Conservation (phyloP, 208 protist species). For the Phytomonas serpens region DNA sequence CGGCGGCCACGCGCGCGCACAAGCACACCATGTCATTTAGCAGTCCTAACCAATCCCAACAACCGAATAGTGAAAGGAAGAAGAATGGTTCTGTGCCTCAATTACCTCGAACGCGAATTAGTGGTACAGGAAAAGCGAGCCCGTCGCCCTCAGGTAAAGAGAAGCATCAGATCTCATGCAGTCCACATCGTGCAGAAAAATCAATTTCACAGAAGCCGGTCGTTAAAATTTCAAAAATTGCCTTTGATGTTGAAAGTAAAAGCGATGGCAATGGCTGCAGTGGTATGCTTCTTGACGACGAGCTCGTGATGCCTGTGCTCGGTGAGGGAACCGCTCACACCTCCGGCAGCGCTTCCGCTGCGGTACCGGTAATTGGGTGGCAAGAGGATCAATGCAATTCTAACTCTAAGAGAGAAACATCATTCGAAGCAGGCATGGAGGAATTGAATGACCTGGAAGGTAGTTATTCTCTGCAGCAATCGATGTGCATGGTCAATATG, state of each 20-base stretch:
- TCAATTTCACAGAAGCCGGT: background rate
- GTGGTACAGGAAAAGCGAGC: background rate
- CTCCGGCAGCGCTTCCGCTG: background rate
- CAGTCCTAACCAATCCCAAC: no score
- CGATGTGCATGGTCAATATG: background rate
- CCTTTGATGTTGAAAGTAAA: background rate
- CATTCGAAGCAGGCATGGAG: background rate
- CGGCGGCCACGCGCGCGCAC: no score
- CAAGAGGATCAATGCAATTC: background rate
- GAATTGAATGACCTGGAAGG: background rate
- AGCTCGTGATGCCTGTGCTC: background rate
- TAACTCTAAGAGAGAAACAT: background rate
- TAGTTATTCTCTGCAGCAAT: conserved; percentile 3
- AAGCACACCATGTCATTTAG: no score
- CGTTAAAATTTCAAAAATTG: background rate
- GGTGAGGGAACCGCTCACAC: background rate
- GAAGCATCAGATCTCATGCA: background rate
- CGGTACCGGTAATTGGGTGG: background rate
- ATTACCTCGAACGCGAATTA: no score
- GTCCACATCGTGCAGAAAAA: background rate
- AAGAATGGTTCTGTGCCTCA: no score
- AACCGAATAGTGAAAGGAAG: no score
- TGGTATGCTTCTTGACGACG: background rate
- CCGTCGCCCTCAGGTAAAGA: background rate
- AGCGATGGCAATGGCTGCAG: background rate